phyloP scores from a whole-genome alignment of 2,329 filamentous ascomycete species.

The Aspergillus carbonarius region DNA sequence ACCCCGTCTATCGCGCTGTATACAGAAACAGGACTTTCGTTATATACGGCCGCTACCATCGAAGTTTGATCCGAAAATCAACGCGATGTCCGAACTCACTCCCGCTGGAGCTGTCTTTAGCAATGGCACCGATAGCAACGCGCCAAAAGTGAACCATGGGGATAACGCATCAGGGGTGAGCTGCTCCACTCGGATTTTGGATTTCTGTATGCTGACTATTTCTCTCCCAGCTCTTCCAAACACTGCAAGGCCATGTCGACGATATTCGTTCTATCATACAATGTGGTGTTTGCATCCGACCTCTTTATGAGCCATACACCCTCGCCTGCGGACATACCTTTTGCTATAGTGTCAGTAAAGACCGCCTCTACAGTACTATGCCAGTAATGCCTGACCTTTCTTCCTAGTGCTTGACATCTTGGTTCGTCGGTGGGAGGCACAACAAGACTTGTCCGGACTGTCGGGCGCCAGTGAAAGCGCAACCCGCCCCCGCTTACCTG shows the following conservation, averaged over 20 bases:
- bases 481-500: conserved; percentile 65
- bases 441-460: conserved; percentile 71
- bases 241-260: conserved; percentile 57
- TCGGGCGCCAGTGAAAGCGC: conserved; percentile 56
- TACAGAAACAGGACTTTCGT: background rate
- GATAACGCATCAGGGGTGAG: conserved; percentile 35
- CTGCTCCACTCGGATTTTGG: background rate
- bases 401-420: conserved; percentile 56
- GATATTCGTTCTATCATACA: conserved; percentile 61
- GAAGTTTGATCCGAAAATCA: background rate
- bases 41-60: background rate
- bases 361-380: background rate
- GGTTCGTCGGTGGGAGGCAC: conserved; percentile 53
- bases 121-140: conserved; percentile 10
- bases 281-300: conserved; percentile 67
- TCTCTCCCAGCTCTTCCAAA: conserved; percentile 37
- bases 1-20: background rate
- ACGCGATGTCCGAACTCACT: conserved; percentile 15
- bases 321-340: conserved; percentile 69
- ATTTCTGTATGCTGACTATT: conserved; percentile 13
- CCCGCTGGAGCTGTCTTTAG: conserved; percentile 10
- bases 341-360: conserved; percentile 61
- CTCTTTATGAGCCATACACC: conserved; percentile 69
- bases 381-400: conserved; percentile 21
- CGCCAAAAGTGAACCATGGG: conserved; percentile 9